Evolutionary conservation across 1,284 basidiomycete species (phyloP), one percentile per base, ranked within the genome.

Genomic region (Apiotrichum gracile): DNA sequence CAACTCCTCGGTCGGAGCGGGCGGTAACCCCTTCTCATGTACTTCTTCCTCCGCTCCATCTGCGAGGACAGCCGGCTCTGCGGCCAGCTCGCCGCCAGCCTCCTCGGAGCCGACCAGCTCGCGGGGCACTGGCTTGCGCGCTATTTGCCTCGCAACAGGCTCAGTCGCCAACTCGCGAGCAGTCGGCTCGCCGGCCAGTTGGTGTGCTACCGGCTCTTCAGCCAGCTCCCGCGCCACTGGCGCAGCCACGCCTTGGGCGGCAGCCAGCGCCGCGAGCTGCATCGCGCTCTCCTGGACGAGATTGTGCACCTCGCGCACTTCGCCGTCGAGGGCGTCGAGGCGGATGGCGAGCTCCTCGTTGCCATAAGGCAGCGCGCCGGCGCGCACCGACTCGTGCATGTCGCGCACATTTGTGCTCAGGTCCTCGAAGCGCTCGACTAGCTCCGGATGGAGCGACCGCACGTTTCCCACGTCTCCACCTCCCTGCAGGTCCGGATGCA

Each of bases 391-490:
- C 4, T 26, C 31, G 19, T 47, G 44, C 21, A 54, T 24, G 19
- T 19, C 37, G 5, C 19, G 12, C 8, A 54, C 16, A 19, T 33
- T 48, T 14, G 49, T 25, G 22, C 38, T 22, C 24, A 55, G 31
- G 16, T 19, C 31, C 39, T 47, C 45, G 33, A 55, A 39, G 17
- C 49, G 53, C 21, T 55, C 42, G 2, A 24, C 33, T 1, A 53
- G 41, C 19, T 47, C 40, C 14, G 25, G 29, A 73, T 97, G 93
- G n/a, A 34, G 27, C 21, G 43, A 31, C 31, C 31, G 26, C 6
- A n/a, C n/a, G n/a, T n/a, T n/a, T n/a, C n/a, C n/a, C n/a, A n/a
- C n/a, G n/a, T n/a, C n/a, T n/a, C n/a, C n/a, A n/a, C n/a, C n/a
- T n/a, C n/a, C n/a, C n/a, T n/a, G n/a, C n/a, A n/a, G n/a, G n/a